These are phyloP conservation scores for Boletus coccyginus DNA, from an alignment of 768 basidiomycete species.

Conservation along the genomic window DNA sequence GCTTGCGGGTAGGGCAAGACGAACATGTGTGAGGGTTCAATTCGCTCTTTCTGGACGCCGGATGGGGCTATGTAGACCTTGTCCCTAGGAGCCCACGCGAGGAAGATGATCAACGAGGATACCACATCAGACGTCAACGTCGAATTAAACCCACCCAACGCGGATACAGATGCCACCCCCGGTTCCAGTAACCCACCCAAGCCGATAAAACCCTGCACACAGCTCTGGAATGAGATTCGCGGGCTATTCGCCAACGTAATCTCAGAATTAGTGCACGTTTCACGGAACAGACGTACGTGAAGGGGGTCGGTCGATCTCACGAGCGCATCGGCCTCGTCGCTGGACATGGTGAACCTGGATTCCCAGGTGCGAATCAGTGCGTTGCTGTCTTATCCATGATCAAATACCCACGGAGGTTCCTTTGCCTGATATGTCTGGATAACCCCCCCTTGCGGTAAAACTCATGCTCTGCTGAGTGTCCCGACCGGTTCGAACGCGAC, in stretches of 20 bases:
- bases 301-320: slow-evolving; percentile 59
- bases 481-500: no score
- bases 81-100: slow-evolving; percentile 41
- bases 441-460: no score
- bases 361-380: no score
- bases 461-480: no score
- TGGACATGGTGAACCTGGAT: slow-evolving; percentile 14
- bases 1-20: slow-evolving; percentile 77
- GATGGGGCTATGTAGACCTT: slow-evolving; percentile 86
- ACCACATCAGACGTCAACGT: neutral
- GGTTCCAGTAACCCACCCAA: slow-evolving; percentile 93
- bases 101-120: neutral
- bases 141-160: slow-evolving; percentile 45
- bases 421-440: no score
- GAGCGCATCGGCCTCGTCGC: slow-evolving; percentile 42
- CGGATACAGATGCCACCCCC: slow-evolving; percentile 81
- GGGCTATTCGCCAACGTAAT: slow-evolving; percentile 45
- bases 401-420: no score
- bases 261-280: neutral
- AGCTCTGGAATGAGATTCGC: slow-evolving; percentile 90
- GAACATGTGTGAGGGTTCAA: slow-evolving; percentile 80
- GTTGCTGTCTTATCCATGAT: no score
- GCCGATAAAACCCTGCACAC: slow-evolving; percentile 77
- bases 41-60: slow-evolving; percentile 89
- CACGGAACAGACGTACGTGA: slow-evolving; percentile 43